Percentiles rank a stretch among this genome's conserved stretches.
Evolutionary conservation across 1,139 yeast genomes (phyloP).

Genomic region (Pichia sp.): DNA sequence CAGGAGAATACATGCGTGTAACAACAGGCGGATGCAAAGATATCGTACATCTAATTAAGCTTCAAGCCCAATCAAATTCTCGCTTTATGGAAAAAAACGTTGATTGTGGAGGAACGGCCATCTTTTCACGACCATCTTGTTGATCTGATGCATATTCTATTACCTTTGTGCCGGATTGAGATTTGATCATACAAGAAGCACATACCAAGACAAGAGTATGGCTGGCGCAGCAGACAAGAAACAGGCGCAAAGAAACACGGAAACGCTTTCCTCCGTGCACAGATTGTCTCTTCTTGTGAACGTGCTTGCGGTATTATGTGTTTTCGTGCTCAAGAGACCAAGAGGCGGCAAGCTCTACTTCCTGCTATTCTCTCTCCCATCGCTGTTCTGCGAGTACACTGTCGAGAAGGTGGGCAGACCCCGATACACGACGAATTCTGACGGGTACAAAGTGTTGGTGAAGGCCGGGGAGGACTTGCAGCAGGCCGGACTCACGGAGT

Average conservation of each 20-base stretch:
- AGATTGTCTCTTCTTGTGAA: conserved; percentile 43
- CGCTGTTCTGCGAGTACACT: conserved; percentile 48
- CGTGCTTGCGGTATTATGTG: conserved; percentile 36
- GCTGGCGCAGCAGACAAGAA: conserved; percentile 68
- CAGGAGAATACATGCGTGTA: neutral
- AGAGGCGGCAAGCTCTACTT: conserved; percentile 44
- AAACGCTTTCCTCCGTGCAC: conserved; percentile 54
- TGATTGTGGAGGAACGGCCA: neutral
- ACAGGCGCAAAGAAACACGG: conserved; percentile 55
- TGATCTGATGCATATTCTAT: neutral
- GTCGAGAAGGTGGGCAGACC: conserved; percentile 71
- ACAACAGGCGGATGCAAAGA: too few relatives aligned
- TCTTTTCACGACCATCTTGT: neutral
- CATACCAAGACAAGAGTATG: conserved; percentile 33
- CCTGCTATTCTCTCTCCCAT: conserved; percentile 52
- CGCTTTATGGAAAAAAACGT: neutral
- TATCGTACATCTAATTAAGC: neutral
- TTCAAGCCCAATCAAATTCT: neutral
- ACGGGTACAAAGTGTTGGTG: conserved; percentile 39
- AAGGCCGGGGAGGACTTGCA: conserved; percentile 61
- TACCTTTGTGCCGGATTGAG: too few relatives aligned
- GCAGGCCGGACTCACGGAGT: conserved; percentile 69
- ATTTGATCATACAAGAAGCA: too few relatives aligned
- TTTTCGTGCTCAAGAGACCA: conserved; percentile 53
- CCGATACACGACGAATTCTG: conserved; percentile 33